A percentile compares a stretch with the other conserved stretches of the same genome.
Evolutionary conservation across 2,329 filamentous ascomycete genomes (phyloP).

Genomic region (Diaporthe sp.): DNA sequence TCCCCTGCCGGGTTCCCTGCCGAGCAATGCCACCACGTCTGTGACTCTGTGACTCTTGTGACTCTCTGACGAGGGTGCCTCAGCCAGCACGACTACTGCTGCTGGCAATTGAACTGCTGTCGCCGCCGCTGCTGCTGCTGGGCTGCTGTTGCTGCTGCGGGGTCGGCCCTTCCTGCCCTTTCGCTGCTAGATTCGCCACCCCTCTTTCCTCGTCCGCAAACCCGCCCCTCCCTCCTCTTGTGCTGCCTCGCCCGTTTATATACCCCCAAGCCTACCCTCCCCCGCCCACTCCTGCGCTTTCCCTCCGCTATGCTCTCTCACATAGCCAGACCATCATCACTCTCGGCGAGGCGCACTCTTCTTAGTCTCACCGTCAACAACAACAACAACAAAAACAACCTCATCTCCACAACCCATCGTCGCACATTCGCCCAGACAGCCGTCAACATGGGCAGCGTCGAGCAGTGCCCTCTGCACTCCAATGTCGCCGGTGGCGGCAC

Average conservation of each 20-base stretch:
- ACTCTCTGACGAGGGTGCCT: not conserved
- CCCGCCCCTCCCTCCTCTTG: not conserved
- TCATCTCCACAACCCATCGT: not conserved
- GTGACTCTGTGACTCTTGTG: constrained; percentile 6
- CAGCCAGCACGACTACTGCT: not conserved
- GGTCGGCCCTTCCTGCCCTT: constrained; percentile 3
- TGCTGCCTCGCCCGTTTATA: constrained; percentile 23
- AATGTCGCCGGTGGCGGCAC: constrained; percentile 73
- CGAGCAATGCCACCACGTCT: not conserved
- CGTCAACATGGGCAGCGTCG: constrained; percentile 35
- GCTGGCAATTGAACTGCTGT: not conserved
- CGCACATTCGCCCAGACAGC: constrained; percentile 7
- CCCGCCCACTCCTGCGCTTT: not conserved
- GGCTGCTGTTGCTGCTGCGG: constrained; percentile 13
- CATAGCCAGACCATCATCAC: constrained; percentile 16
- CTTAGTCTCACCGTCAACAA: not conserved
- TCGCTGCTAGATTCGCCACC: constrained; percentile 30
- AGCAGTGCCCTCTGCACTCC: constrained; percentile 40
- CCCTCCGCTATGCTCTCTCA: constrained; percentile 5
- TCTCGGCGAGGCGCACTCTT: constrained; percentile 5
- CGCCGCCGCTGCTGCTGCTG: not conserved
- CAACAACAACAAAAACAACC: not conserved
- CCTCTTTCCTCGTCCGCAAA: constrained; percentile 3
- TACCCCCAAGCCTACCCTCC: constrained; percentile 22
- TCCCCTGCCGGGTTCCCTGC: constrained; percentile 18